Evolutionary conservation across 306 rosid species (phyloP).

Genomic region (Vicia villosa): DNA sequence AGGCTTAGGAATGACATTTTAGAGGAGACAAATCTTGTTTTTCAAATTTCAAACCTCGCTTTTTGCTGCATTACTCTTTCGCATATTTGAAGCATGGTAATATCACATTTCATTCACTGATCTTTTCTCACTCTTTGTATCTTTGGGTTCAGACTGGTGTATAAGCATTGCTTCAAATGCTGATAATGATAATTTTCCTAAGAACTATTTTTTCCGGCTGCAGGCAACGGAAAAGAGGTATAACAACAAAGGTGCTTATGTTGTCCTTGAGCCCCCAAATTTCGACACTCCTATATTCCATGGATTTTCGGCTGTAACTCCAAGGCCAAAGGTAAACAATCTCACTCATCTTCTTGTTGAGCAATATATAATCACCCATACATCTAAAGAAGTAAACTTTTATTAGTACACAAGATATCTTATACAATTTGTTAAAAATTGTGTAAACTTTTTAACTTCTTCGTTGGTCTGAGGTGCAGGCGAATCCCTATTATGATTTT

Average conservation of each 20-base stretch:
- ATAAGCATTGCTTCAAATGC: not conserved
- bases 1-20: not conserved
- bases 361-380: not conserved
- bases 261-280: slow-evolving; percentile 74
- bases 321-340: slow-evolving; percentile 73
- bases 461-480: slow-evolving; percentile 51
- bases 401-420: not conserved
- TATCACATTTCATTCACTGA: not conserved
- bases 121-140: not conserved
- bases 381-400: not conserved
- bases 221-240: slow-evolving; percentile 76
- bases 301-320: slow-evolving; percentile 71
- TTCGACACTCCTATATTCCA: slow-evolving; percentile 73
- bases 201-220: slow-evolving; percentile 12
- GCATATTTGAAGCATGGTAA: not conserved
- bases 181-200: not conserved
- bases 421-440: not conserved
- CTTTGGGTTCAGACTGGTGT: not conserved
- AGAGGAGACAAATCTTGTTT: not conserved
- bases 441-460: slow-evolving; percentile 1
- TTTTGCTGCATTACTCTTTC: too few species aligned
- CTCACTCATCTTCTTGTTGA: slow-evolving; percentile 7
- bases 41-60: too few species aligned
- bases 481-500: slow-evolving; percentile 63
- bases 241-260: slow-evolving; percentile 80